Conservation (phyloP, 164 flowering plant species). For the Houttuynia cordata region DNA sequence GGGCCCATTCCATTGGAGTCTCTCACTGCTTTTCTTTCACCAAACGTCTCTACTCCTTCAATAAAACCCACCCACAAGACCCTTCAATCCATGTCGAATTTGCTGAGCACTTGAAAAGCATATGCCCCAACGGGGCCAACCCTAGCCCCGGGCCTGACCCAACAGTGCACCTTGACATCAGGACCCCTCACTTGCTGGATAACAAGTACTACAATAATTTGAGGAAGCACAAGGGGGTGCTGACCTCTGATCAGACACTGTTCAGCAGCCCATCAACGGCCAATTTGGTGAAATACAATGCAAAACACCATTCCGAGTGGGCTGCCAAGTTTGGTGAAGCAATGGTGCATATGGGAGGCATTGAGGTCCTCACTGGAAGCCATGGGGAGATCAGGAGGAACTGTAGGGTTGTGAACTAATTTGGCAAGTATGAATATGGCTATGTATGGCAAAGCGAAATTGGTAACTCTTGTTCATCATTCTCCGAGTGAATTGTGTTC, state of each 20-base stretch:
- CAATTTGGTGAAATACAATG: background rate
- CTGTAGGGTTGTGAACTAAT: conserved; percentile 9
- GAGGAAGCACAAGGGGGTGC: background rate
- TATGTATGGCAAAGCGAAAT: too few species aligned
- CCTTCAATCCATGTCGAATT: conserved; percentile 4
- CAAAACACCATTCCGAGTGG: conserved; percentile 7
- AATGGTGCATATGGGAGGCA: conserved; percentile 10
- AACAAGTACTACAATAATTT: conserved; percentile 7
- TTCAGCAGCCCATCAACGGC: background rate
- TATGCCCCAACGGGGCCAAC: conserved; percentile 4
- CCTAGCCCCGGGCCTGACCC: background rate
- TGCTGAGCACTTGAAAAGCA: background rate
- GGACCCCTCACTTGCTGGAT: conserved; percentile 1
- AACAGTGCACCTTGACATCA: conserved; percentile 1
- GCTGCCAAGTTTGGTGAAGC: conserved; percentile 16
- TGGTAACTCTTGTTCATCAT: too few species aligned
- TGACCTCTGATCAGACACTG: conserved; percentile 6
- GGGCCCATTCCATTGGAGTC: conserved; percentile 11
- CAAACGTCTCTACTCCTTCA: conserved; percentile 15
- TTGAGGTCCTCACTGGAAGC: conserved; percentile 6
- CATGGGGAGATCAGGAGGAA: conserved; percentile 7
- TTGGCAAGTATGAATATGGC: too few species aligned
- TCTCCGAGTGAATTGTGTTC: too few species aligned
- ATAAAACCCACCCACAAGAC: background rate
- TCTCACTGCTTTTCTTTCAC: conserved; percentile 3